Conservation (phyloP, 2,329 filamentous ascomycete genomes). For the Fusarium burgessii region DNA sequence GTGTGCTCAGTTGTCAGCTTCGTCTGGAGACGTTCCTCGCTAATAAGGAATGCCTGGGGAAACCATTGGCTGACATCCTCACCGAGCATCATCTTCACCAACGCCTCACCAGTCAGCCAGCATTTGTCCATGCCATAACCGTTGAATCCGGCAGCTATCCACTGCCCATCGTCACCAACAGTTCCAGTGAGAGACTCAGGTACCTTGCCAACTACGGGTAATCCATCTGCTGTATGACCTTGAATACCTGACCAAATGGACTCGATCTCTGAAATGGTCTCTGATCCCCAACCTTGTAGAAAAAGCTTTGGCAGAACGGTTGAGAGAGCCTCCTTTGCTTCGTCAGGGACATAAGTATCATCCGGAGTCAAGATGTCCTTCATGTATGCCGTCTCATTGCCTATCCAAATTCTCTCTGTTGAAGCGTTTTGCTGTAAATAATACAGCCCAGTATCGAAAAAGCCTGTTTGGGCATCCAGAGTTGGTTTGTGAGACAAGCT, state of each 20-base stretch:
- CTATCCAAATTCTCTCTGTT: constrained; percentile 61
- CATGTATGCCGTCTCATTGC: constrained; percentile 58
- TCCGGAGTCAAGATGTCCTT: constrained; percentile 58
- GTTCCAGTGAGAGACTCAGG: constrained; percentile 43
- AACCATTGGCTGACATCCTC: constrained; percentile 39
- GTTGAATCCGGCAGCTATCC: constrained; percentile 61
- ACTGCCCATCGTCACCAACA: constrained; percentile 50
- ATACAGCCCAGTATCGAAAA: constrained; percentile 45
- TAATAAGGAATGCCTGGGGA: constrained; percentile 22
- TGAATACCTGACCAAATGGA: constrained; percentile 60
- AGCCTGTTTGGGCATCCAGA: constrained; percentile 62
- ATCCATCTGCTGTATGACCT: constrained; percentile 57
- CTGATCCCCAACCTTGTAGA: constrained; percentile 45
- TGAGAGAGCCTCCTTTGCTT: constrained; percentile 48
- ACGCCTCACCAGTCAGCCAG: constrained; percentile 60
- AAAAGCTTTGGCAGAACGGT: constrained; percentile 57
- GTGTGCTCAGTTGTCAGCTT: constrained; percentile 6
- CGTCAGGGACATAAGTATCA: constrained; percentile 55
- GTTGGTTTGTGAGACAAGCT: constrained; percentile 53
- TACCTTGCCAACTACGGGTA: constrained; percentile 61
- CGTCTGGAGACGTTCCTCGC: constrained; percentile 4
- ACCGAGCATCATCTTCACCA: constrained; percentile 44
- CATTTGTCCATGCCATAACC: constrained; percentile 65
- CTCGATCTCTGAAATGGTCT: neutral
- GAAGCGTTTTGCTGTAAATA: constrained; percentile 44